Conservation (phyloP, 306 rosid genomes). For the Fagus sylvatica region DNA sequence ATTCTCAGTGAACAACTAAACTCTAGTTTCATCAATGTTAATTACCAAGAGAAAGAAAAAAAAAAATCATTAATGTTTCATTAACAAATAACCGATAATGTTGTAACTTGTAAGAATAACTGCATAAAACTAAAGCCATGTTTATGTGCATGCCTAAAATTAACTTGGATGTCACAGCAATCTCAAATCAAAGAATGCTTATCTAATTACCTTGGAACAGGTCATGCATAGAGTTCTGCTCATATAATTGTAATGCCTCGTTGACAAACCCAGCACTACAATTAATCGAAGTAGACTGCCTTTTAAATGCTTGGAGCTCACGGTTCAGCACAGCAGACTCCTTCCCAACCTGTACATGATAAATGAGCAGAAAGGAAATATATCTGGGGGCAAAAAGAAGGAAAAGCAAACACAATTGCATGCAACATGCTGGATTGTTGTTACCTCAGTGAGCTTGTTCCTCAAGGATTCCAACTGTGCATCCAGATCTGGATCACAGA, state of each 20-base stretch:
- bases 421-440: conserved; percentile 4
- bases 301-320: conserved; percentile 65
- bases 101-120: no score
- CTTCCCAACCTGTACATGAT: conserved; percentile 52
- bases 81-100: neutral
- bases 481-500: conserved; percentile 51
- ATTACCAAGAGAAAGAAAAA: neutral
- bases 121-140: no score
- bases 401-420: conserved; percentile 1
- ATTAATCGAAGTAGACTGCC: conserved; percentile 38
- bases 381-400: neutral
- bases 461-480: conserved; percentile 67
- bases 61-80: neutral
- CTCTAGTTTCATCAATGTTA: neutral
- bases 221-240: conserved; percentile 34
- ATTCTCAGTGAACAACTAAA: neutral
- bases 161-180: neutral
- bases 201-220: conserved; percentile 66
- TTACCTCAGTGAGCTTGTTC: conserved; percentile 55
- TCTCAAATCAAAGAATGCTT: neutral
- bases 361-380: conserved; percentile 3
- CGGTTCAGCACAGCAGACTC: conserved; percentile 61
- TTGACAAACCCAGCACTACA: conserved; percentile 45
- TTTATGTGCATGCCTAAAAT: neutral
- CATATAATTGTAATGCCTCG: conserved; percentile 46